Evolutionary conservation across 257 asterid species (phyloP), one percentile per base, ranked within the genome.

Genomic region (Nicotiana sylvestris): DNA sequence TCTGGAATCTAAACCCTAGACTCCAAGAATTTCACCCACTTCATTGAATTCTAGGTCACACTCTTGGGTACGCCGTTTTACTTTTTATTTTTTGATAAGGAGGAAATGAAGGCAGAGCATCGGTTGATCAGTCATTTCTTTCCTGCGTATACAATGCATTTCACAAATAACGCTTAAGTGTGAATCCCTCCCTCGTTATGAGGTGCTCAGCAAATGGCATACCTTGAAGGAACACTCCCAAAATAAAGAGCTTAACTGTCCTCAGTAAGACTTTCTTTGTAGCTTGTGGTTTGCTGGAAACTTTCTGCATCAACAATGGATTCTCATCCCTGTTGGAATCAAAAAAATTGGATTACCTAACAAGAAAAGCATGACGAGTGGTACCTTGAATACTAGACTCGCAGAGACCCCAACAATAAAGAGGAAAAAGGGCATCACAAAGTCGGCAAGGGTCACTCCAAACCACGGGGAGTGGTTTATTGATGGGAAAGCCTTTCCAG

Each of bases 401-500:
- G 89, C 91, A 9, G 98, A 93, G 66, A 91, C 93, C 56, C 98
- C 98, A 46, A 95, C 98, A 39, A 90, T 92, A 74, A 95, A 90
- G 83, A 95, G 98, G 85, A 93, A 95, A 89, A 93, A 93, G 13
- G 98, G 98, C 98, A 95, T 95, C 77, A 95, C 98, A 77, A 95
- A 95, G 86, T 95, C 98, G 0, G 98, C 98, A 66, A 93, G 94
- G 33, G 97, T 95, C 81, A 93, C 93, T 37, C 98, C 98, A 56
- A 93, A 91, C 98, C 98, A 95, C 32, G 98, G 98, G 60, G 98
- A 88, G 82, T 95, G 98, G 82, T 92, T 92, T 84, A 95, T 95
- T 21, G 93, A 83, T 15, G 98, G 98, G 87, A 93, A 93, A 66
- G 96, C 95, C 87, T 89, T 90, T 80, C 98, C 98, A 82, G 97